Base-by-base conservation (phyloP, 2,329 filamentous ascomycete genomes). In the Fusarium cyanostomum region DNA sequence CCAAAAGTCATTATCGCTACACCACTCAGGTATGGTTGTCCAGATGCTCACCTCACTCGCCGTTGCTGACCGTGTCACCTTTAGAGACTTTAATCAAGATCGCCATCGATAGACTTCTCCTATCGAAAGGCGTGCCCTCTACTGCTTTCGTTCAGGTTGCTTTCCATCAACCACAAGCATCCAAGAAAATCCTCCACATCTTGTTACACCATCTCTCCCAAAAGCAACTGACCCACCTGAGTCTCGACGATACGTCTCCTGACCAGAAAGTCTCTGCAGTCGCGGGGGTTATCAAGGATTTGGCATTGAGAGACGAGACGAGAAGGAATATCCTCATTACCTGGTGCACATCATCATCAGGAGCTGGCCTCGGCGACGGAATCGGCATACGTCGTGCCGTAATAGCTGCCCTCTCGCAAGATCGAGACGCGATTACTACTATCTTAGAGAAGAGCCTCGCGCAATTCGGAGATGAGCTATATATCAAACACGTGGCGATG, bases 381-480 rank as follows among this genome's bases (percentile, higher is more conserved):
- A 77, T 88, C n/a, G 84, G 83, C 7, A 86, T 92, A 46, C 84
- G 90, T 33, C 85, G 91, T 60, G 89, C 89, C 15, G 82, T 88
- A 9, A 62, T 92, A 35, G 84, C 85, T 24, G 82, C 82, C 8
- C 73, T 92, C 16, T 80, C 82, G 10, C 75, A 82, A 34, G 80
- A 83, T 42, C 83, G 78, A 57, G 81, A 81, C 1, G 77, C 77
- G 16, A 77, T 92, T 3, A 77, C 82, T 6, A 78, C 73, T 0
- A 78, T 91, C 31, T 73, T 94, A 53, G 87, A 93, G 69, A 92
- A 87, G 71, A 86, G 83, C 44, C 79, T 97, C 44, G 81, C 80
- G 34, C 86, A 90, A 44, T 97, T 98, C 74, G 92, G 92, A 1
- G 94, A 97, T 69, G 87, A 90, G 45, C 80, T 98, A 10, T 96